Conservation (phyloP, 305 asterid species). For the Plantago coronopus region DNA sequence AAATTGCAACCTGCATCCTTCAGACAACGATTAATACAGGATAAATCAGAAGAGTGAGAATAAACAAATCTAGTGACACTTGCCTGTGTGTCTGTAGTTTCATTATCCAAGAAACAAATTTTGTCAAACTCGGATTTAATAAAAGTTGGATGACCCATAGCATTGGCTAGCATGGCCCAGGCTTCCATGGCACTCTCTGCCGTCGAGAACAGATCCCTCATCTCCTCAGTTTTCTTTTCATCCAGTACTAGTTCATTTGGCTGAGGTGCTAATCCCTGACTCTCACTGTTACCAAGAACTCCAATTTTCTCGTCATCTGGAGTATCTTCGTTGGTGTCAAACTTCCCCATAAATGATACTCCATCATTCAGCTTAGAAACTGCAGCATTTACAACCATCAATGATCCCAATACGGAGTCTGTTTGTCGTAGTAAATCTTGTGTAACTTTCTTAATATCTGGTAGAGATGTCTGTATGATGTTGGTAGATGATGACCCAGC, state of each 20-base stretch:
- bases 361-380: conserved; percentile 63
- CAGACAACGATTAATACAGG: conserved; percentile 23
- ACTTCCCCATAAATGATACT: conserved; percentile 35
- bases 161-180: conserved; percentile 95
- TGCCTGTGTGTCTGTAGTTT: conserved; percentile 90
- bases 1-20: conserved; percentile 75
- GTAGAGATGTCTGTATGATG: conserved; percentile 42
- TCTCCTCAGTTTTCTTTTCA: conserved; percentile 89
- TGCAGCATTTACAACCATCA: conserved; percentile 86
- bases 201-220: conserved; percentile 87
- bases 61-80: conserved; percentile 7
- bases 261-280: conserved; percentile 23
- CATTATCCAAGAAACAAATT: conserved; percentile 86
- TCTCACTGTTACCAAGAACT: conserved; percentile 24
- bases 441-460: conserved; percentile 75
- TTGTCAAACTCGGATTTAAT: conserved; percentile 96
- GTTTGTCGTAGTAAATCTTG: conserved; percentile 79
- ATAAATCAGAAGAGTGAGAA: not conserved
- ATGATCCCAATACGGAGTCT: conserved; percentile 82
- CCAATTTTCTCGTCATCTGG: conserved; percentile 31
- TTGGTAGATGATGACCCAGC: conserved; percentile 29
- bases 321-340: conserved; percentile 36
- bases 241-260: conserved; percentile 44
- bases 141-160: conserved; percentile 92
- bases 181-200: conserved; percentile 99